Percentiles rank a stretch among this genome's conserved stretches.
Conservation (phyloP, 2,329 filamentous ascomycete genomes). For the Helicocarpus griseus region DNA sequence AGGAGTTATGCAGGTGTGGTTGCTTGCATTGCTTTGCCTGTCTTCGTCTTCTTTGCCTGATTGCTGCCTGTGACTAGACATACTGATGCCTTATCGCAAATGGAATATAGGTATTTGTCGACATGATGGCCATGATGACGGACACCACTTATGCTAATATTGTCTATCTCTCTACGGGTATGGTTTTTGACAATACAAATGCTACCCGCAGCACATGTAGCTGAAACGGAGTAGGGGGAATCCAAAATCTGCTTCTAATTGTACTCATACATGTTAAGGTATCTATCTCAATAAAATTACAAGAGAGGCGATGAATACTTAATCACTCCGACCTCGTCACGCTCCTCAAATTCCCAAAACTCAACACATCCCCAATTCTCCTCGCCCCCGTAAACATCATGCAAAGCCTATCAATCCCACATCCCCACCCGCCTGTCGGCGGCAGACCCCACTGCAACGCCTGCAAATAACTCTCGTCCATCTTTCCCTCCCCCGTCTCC, state of each 20-base stretch:
- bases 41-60: background rate
- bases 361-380: constrained; percentile 75
- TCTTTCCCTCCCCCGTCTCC: constrained; percentile 37
- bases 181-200: background rate
- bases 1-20: background rate
- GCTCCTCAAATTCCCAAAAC: constrained; percentile 70
- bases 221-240: background rate
- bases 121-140: background rate
- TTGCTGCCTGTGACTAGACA: background rate
- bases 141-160: background rate
- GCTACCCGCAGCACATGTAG: background rate
- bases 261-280: background rate
- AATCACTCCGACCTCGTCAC: constrained; percentile 27
- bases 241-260: background rate
- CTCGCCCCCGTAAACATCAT: constrained; percentile 79
- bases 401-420: constrained; percentile 78
- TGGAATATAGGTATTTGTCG: background rate
- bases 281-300: no score
- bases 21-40: background rate
- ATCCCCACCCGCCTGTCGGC: constrained; percentile 96
- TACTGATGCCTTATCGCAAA: background rate
- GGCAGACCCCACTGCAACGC: constrained; percentile 82
- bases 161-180: background rate
- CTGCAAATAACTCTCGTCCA: constrained; percentile 74
- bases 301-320: no score